These are phyloP conservation scores for Pelargonium fulgidum DNA, from an alignment of 441 rosid species.

Conservation along the genomic window DNA sequence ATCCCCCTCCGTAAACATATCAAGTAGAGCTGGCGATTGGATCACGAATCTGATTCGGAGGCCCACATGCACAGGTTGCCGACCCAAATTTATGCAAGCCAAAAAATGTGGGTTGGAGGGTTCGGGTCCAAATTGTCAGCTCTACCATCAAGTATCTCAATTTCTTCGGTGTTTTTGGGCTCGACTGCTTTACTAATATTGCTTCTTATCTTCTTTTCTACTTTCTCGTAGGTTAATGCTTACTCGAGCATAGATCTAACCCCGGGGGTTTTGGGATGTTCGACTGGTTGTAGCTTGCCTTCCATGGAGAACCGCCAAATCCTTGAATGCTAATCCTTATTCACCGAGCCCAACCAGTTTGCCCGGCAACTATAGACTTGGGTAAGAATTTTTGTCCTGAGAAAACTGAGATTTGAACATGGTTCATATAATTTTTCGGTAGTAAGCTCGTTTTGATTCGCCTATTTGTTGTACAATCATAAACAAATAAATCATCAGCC, in stretches of 20 bases:
- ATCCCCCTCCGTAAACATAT: not conserved
- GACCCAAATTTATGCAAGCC: no score
- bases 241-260: slow-evolving; percentile 71
- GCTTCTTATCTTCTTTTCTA: not conserved
- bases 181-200: not conserved
- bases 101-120: no score
- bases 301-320: slow-evolving; percentile 36
- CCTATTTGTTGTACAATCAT: slow-evolving; percentile 31
- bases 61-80: no score
- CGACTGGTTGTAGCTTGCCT: slow-evolving; percentile 93
- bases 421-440: slow-evolving; percentile 25
- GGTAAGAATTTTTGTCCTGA: slow-evolving; percentile 64
- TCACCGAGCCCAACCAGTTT: slow-evolving; percentile 16
- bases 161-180: no score
- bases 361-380: slow-evolving; percentile 36
- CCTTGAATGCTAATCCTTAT: slow-evolving; percentile 51
- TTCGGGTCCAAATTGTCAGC: no score
- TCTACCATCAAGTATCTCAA: no score
- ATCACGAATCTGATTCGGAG: no score
- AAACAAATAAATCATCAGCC: slow-evolving; percentile 29
- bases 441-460: slow-evolving; percentile 22
- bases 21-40: no score
- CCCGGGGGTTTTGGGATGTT: slow-evolving; percentile 87
- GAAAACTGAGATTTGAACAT: slow-evolving; percentile 28
- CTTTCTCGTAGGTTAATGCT: slow-evolving; percentile 50